These are phyloP conservation scores for Boletus rubropictus DNA, from an alignment of 768 basidiomycete genomes.

Conservation along the genomic window DNA sequence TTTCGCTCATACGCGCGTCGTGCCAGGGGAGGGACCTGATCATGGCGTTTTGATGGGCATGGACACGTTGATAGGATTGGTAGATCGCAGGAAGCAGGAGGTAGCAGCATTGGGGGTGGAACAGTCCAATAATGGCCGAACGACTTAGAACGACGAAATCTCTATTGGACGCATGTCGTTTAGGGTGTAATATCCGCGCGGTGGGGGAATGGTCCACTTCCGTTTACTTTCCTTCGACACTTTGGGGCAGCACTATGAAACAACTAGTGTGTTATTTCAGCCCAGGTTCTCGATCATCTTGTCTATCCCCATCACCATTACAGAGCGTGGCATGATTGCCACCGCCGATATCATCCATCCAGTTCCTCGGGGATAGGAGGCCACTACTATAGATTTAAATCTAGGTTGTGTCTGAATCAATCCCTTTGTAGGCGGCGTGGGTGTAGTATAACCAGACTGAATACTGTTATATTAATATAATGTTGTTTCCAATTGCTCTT, in stretches of 20 bases:
- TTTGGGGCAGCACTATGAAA: not conserved
- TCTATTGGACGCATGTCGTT: not conserved
- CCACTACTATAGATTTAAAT: not conserved
- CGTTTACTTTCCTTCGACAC: not conserved
- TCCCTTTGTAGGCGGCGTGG: not conserved
- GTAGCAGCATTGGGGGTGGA: slow-evolving; percentile 23
- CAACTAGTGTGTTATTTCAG: not conserved
- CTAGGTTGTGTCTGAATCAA: not conserved
- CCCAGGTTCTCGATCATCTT: too few relatives aligned
- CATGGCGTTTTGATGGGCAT: slow-evolving; percentile 71
- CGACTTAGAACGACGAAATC: not conserved
- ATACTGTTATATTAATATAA: too few relatives aligned
- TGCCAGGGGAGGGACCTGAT: slow-evolving; percentile 71
- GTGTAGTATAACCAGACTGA: not conserved
- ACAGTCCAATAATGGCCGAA: not conserved
- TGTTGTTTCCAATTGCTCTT: too few relatives aligned
- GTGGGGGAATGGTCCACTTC: too few relatives aligned
- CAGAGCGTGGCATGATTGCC: too few relatives aligned
- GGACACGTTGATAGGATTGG: slow-evolving; percentile 53
- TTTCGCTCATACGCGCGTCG: slow-evolving; percentile 81
- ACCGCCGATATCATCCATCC: too few relatives aligned
- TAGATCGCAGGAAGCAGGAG: slow-evolving; percentile 52
- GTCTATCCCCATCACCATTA: too few relatives aligned
- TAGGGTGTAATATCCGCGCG: too few relatives aligned
- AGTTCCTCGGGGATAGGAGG: too few relatives aligned